Percentiles rank a stretch among this genome's conserved stretches.
phyloP scores from a whole-genome alignment of 1,284 basidiomycete genomes.

The Ustilago bromivora region DNA sequence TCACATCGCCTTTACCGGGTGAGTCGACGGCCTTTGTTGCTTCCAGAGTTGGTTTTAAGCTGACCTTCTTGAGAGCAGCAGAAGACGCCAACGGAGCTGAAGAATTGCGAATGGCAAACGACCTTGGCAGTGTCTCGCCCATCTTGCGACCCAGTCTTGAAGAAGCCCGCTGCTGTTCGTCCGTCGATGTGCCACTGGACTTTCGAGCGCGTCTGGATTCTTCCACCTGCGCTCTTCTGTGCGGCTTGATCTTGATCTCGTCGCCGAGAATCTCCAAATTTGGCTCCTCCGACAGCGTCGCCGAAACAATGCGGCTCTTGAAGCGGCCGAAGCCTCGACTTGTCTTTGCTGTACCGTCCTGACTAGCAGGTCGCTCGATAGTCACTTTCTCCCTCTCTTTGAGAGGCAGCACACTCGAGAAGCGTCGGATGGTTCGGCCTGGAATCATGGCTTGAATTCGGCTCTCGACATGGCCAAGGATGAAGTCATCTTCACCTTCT shows the following conservation, averaged over 20 bases:
- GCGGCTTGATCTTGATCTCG: not conserved
- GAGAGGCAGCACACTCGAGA: constrained; percentile 42
- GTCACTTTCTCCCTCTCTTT: constrained; percentile 31
- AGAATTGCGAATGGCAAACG: constrained; percentile 21
- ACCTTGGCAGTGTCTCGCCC: constrained; percentile 29
- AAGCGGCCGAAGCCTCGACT: constrained; percentile 34
- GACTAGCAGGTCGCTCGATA: constrained; percentile 31
- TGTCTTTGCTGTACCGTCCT: constrained; percentile 23
- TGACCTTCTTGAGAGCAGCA: not conserved
- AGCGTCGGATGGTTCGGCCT: constrained; percentile 31
- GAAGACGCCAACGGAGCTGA: constrained; percentile 7
- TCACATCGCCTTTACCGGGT: constrained; percentile 34
- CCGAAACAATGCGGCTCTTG: constrained; percentile 32
- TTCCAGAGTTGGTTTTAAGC: constrained; percentile 6
- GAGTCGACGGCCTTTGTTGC: constrained; percentile 12
- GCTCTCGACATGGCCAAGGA: constrained; percentile 41
- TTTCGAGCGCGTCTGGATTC: not conserved
- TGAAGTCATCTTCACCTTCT: constrained; percentile 36
- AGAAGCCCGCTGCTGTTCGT: constrained; percentile 9
- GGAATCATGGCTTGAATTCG: constrained; percentile 22
- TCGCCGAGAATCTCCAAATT: constrained; percentile 11
- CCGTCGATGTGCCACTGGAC: not conserved
- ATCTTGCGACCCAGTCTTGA: constrained; percentile 19
- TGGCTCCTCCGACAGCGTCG: constrained; percentile 34
- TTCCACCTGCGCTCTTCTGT: not conserved